Evolutionary conservation across 306 rosid genomes (phyloP), one percentile per base, ranked within the genome.

Genomic region (Medicago ruthenica): DNA sequence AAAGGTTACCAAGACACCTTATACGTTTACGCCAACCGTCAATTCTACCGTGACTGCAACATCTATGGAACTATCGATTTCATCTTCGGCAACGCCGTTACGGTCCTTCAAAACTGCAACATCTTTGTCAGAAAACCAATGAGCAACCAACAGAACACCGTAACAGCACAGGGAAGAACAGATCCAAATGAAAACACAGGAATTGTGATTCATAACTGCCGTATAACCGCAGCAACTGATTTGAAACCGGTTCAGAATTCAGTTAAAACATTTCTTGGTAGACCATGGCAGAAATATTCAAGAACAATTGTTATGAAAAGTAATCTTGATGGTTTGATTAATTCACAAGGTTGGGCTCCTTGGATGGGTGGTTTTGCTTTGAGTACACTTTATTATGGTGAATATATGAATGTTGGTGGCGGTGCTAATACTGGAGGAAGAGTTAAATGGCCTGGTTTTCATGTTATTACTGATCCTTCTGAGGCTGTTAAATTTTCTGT

Each of bases 31-130:
- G 48, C 94, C 6, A 81, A 79, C 7, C 94, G 96, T 21, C 98
- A 93, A 47, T 94, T 94, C 89, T 94, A 88, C 83, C 94, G 97
- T 0, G 97, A 91, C 7, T 94, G 98, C 8, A 65, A 87, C 63
- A 72, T 91, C 11, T 82, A 88, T 58, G 98, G 98, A 67, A 91
- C 98, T 16, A 2, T 90, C 0, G 97, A 94, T 78, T 87, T 94
- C 88, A 87, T 94, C 18, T 91, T 79, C 31, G 96, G 97, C 2
- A 86, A 91, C 74, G 91, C 90, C 0, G 80, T 20, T 0, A 74
- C 67, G 0, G 78, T 94, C 12, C 59, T 94, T 57, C 98, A 94
- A 47, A 88, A 82, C 74, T 90, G 93, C 76, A 86, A 88, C 81
- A 86, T 94, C 78, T 81, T 65, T 58, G 86, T 73, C 1, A 81